phyloP scores from a whole-genome alignment of 805 yeast species.

The Candida vartiovaarae region DNA sequence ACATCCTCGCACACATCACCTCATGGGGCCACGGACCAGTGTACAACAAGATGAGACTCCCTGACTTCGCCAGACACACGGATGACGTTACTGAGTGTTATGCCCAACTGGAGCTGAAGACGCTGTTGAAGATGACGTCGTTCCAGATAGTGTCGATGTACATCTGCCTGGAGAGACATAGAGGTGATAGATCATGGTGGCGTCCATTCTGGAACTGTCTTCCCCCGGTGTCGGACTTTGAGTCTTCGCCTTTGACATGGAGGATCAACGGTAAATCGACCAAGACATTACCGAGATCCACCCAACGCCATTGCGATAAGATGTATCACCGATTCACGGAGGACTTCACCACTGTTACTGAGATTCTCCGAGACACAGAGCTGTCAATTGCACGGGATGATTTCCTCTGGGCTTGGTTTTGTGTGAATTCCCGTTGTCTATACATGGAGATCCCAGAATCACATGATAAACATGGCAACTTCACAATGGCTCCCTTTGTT shows the following conservation, averaged over 20 bases:
- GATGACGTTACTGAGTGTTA: conserved; percentile 12
- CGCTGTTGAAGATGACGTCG: conserved; percentile 41
- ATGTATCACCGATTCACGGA: conserved; percentile 35
- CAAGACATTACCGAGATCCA: conserved; percentile 37
- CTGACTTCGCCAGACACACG: conserved; percentile 14
- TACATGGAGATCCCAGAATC: conserved; percentile 62
- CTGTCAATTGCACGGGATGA: conserved; percentile 2
- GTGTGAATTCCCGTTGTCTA: conserved; percentile 87
- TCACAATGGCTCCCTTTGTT: conserved; percentile 87
- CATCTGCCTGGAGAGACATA: conserved; percentile 35
- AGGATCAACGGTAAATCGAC: conserved; percentile 20
- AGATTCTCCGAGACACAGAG: conserved; percentile 7
- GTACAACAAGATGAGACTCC: conserved; percentile 20
- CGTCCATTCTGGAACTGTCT: conserved; percentile 57
- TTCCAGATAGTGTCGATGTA: conserved; percentile 54
- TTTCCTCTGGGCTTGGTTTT: conserved; percentile 72
- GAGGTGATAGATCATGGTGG: conserved; percentile 50
- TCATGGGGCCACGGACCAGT: conserved; percentile 11
- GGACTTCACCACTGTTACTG: conserved; percentile 37
- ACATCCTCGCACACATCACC: conserved; percentile 39
- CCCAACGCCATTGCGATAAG: conserved; percentile 31
- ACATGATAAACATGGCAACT: conserved; percentile 49
- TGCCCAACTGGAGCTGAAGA: conserved; percentile 16
- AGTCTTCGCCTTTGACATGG: conserved; percentile 62
- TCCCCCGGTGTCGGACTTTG: conserved; percentile 51